Evolutionary conservation across 352 stramenopile species (phyloP), one percentile per base, ranked within the genome.

Genomic region (Pythium aristosporum): DNA sequence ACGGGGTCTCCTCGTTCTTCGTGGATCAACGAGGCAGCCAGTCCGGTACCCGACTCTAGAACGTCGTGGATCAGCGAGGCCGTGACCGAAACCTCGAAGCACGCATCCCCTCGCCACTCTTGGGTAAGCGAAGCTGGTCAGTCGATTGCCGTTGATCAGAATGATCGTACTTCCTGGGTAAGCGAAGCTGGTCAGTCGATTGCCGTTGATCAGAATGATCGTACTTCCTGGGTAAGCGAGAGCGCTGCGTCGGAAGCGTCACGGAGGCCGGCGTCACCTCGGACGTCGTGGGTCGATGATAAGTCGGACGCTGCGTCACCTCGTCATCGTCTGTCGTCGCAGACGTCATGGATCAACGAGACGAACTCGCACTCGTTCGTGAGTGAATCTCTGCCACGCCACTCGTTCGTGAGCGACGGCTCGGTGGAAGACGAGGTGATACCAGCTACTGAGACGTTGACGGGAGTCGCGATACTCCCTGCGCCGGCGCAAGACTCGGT

Each of bases 351-450:
- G 48, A 41, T 65, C 41, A 65, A 56, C 28, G 59, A 65, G n/a
- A 34, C 61, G 11, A 41, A 57, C 25, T 41, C 61, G 7, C 61
- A 63, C 37, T 62, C 61, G 9, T 68, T 68, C 32, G 54, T 63
- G 34, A 32, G 57, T 23, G 44, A 46, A 10, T 53, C 53, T 20
- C 52, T 30, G 15, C 20, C 56, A 20, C 53, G 61, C 10, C 63
- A 69, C 16, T 69, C 63, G 37, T 69, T 69, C 47, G 63, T 61
- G 13, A 69, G 63, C 21, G 63, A 65, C 28, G 36, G 57, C 16
- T 68, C 62, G 5, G 49, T 34, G 18, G 55, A 53, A 12, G 56
- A 69, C 2, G 28, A 44, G 12, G 23, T 44, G 3, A 25, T 55
- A 20, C 36, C 44, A 23, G 57, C 30, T 10, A 56, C n/a, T 25